Conservation (phyloP, 2,329 filamentous ascomycete species). For the Triangularia verruculosa region DNA sequence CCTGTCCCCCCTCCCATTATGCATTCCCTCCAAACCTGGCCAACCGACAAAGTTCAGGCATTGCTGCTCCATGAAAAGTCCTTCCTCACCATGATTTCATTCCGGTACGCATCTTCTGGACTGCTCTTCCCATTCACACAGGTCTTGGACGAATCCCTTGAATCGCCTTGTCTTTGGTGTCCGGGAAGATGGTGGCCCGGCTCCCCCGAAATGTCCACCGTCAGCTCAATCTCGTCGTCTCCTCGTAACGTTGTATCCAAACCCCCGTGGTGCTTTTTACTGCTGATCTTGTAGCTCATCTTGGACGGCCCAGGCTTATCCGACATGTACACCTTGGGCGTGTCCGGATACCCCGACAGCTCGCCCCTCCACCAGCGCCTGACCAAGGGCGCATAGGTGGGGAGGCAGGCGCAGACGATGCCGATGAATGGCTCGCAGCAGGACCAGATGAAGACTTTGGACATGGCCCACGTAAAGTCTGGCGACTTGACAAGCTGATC, state of each 20-base stretch:
- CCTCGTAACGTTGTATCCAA: slow-evolving; percentile 6
- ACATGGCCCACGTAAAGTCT: slow-evolving; percentile 24
- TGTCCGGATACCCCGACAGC: background rate
- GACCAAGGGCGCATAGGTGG: slow-evolving; percentile 19
- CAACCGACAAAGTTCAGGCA: slow-evolving; percentile 1
- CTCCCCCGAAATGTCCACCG: slow-evolving; percentile 9
- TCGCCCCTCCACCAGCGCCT: background rate
- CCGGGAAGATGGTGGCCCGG: background rate
- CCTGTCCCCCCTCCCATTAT: background rate
- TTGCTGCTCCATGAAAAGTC: slow-evolving; percentile 19
- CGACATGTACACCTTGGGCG: background rate
- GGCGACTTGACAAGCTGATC: slow-evolving; percentile 21
- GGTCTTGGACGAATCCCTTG: background rate
- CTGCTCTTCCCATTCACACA: background rate
- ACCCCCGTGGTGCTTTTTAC: background rate
- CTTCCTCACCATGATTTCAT: slow-evolving; percentile 19
- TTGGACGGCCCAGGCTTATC: background rate
- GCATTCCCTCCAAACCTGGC: background rate
- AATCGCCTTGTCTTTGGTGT: background rate
- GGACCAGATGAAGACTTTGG: slow-evolving; percentile 24
- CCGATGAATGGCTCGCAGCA: slow-evolving; percentile 22
- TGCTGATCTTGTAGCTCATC: background rate
- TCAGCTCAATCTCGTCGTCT: slow-evolving; percentile 21
- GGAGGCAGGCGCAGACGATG: slow-evolving; percentile 23
- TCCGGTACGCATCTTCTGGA: background rate